These are phyloP conservation scores for Pseudopyricularia cyperi DNA, from an alignment of 2,329 filamentous ascomycete species.

Conservation along the genomic window DNA sequence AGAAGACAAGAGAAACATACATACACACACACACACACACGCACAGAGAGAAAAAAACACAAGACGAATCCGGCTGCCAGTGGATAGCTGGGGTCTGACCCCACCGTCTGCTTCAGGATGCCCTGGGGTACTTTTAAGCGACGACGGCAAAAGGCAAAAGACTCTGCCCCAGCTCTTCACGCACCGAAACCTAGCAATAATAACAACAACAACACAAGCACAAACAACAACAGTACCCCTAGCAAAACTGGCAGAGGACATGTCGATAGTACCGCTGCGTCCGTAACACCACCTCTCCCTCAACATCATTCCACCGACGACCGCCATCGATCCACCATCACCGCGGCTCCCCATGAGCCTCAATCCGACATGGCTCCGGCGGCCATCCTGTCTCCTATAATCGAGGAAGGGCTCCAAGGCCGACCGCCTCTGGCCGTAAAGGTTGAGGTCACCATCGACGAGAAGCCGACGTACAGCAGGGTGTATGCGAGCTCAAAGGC, in stretches of 20 bases:
- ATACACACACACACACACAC: too few species aligned
- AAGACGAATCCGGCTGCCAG: too few species aligned
- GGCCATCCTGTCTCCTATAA: conserved; percentile 1
- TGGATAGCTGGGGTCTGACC: too few species aligned
- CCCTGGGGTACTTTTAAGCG: conserved; percentile 1
- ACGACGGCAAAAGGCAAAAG: neutral
- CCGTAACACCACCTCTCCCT: neutral
- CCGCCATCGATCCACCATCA: neutral
- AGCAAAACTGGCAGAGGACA: neutral
- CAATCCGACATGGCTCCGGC: conserved; percentile 1
- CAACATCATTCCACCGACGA: neutral
- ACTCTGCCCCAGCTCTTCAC: neutral
- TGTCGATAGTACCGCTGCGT: neutral
- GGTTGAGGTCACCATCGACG: conserved; percentile 8
- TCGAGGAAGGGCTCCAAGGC: neutral
- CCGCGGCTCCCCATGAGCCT: neutral
- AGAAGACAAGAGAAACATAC: too few species aligned
- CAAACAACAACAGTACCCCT: too few species aligned
- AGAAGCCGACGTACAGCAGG: conserved; percentile 19
- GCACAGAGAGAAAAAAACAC: too few species aligned
- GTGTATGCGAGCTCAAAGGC: conserved; percentile 31
- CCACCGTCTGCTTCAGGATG: conserved; percentile 1
- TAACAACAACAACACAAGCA: too few species aligned
- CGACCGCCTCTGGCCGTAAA: conserved; percentile 1
- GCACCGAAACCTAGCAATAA: neutral